Conservation (phyloP, 2,329 filamentous ascomycete genomes). For the Xylariomycetidae sp. region DNA sequence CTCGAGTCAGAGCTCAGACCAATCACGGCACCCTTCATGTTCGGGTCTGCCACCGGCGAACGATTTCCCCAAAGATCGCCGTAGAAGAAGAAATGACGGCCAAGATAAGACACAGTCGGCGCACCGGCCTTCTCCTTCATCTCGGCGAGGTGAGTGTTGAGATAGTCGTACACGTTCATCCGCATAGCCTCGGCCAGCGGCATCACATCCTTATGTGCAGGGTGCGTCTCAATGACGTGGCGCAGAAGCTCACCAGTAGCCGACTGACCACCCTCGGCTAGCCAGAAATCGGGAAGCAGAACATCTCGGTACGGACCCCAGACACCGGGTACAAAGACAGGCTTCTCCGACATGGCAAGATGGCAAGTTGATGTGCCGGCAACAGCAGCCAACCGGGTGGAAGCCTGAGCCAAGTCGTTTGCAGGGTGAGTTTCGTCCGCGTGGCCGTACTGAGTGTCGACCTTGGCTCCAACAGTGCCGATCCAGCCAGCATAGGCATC, state of each 20-base stretch:
- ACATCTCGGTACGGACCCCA: conserved; percentile 98
- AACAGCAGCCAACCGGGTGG: conserved; percentile 86
- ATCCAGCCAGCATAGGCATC: conserved; percentile 99
- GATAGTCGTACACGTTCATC: conserved; percentile 89
- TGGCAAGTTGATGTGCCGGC: conserved; percentile 97
- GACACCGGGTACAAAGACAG: conserved; percentile 90
- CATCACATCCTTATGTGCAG: conserved; percentile 76
- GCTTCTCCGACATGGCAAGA: conserved; percentile 87
- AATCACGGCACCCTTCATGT: conserved; percentile 87
- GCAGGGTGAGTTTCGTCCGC: conserved; percentile 64
- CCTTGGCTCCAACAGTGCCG: conserved; percentile 95
- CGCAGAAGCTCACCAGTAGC: conserved; percentile 93
- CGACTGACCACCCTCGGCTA: conserved; percentile 95
- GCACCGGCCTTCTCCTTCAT: conserved; percentile 65
- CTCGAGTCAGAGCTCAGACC: conserved; percentile 84
- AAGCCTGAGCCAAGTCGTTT: conserved; percentile 89
- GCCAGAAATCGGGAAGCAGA: conserved; percentile 86
- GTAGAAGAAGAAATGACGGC: conserved; percentile 96
- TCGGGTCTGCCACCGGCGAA: conserved; percentile 85
- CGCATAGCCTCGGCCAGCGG: conserved; percentile 77
- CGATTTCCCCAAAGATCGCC: conserved; percentile 96
- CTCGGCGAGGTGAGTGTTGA: conserved; percentile 80
- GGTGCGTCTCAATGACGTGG: conserved; percentile 92
- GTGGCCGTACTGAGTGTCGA: conserved; percentile 65
- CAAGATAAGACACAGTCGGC: conserved; percentile 78